Base-by-base conservation (phyloP, 2,329 filamentous ascomycete species). In the Fusarium liriodendri region DNA sequence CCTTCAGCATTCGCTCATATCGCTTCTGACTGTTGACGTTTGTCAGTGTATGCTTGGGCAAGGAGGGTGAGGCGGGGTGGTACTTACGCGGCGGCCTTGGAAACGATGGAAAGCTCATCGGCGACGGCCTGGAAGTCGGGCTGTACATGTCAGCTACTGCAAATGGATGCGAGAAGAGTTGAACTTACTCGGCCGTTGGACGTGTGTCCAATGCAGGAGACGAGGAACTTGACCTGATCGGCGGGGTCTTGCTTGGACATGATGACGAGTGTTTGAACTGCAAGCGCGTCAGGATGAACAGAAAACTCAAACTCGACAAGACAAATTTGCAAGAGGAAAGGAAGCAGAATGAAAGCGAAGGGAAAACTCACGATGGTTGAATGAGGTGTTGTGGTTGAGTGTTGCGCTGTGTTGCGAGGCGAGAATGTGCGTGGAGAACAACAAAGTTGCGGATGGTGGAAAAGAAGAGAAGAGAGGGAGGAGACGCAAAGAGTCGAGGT, bases 51-150 rank as follows among this genome's bases (percentile, higher is more conserved):
- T 47, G 38, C 2, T 29, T 25, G 37, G 29, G 16, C 10, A 10
- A 2, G 16, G 25, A 5, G 45, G 6, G 29, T 32, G 33, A 47
- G 14, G 22, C 20, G 16, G 16, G 52, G 2, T 32, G 47, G 29
- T 20, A 88, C 92, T 87, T 87, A 94, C 92, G 92, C 92, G 25
- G 92, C 92, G 16, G 88, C 91, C 82, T 92, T 93, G 80, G 83
- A 86, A 37, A 91, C 86, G 40, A 94, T 92, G 25, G 81, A 83
- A 47, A 91, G 89, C 76, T 93, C 91, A 18, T 85, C 83, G 13
- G 90, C 90, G n/a, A 94, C 92, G 58, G 87, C 85, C 7, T 81
- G 83, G 74, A 93, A 94, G 77, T 94, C 89, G 7, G 93, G 86
- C 92, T 94, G 64, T 18, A 22, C 5, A 8, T 10, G 52, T 75